Base-by-base conservation (phyloP, 176 grass and related monocot species). In the Cocos nucifera region DNA sequence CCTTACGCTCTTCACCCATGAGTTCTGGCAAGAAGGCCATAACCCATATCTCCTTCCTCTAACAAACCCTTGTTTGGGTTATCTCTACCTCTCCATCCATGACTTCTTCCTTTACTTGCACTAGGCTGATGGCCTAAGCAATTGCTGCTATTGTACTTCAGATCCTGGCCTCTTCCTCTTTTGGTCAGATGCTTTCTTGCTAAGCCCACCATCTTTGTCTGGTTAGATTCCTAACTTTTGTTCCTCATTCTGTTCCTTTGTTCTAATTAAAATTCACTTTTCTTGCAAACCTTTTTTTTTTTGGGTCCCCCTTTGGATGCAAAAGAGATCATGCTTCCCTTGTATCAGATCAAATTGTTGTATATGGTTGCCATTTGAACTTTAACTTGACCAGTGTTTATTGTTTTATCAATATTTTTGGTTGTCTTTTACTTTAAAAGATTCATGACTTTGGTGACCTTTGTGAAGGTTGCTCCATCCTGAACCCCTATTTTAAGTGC, bases 141-240 rank as follows among this genome's bases (percentile, higher is more conserved):
- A 65, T 79, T 54, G 58, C 61, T 2, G 78, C 87, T 17, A 66
- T 89, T 63, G 44, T 97, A 4, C 81, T 97, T 59, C 87, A 91
- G 84, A 70, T 51, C 59, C 71, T 6, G 87, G 87, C 0, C 65
- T 97, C 39, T 84, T 69, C 0, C 69, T 91, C 90, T 91, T 58
- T 51, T 91, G 49, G 79, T 87, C 73, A 81, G 83, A 3, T 87
- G 90, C 71, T 90, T 96, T 73, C 92, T 80, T 25, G 81, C 88
- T 51, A 91, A 97, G 68, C 87, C 87, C 50, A 88, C 81, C 24
- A 87, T 97, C 50, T 64, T 62, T 18, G 83, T 51, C 2, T 0
- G 4, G 5, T n/a, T n/a, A n/a, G n/a, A n/a, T n/a, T n/a, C n/a
- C n/a, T n/a, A n/a, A n/a, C 29, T 30, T 30, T 30, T 30, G 29